Base-by-base conservation (phyloP, 768 basidiomycete species). In the Pholiota microspora region DNA sequence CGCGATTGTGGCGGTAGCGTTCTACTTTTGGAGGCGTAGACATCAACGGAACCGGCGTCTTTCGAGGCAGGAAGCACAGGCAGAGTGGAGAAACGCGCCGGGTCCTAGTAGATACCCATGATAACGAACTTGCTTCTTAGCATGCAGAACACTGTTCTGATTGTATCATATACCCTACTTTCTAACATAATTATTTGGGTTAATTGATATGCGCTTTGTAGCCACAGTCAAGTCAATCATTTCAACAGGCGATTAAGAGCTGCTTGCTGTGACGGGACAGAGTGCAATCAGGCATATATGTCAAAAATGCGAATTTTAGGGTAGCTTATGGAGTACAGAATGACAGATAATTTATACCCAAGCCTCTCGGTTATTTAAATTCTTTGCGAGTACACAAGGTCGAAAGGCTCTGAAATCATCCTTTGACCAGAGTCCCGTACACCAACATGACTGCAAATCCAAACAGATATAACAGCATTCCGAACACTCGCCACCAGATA, bases 1-100 rank as follows among this genome's bases (percentile, higher is more conserved):
- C n/a, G 54, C 57, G 2, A n/a, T 68, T 21, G 49, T 61, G 7
- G 52, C 59, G 7, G 27, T 65, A 1, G 54, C 47, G 2, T 71
- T 68, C 49, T 63, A 57, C 31, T 64, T 53, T 27, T 69, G 70
- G 67, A 66, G 56, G 49, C 61, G 62, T 24, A 60, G 67, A 16
- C 64, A 64, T 28, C 55, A 54, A 21, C 49, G 58, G 48, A 24
- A 55, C 9, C 50, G 50, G 21, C 13, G 38, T 32, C 46, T 48
- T 4, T 32, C 54, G n/a, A 57, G 51, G 47, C 36, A 55, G 24
- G 53, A 55, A 7, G 34, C 54, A 4, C 28, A 49, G 15, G 53
- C 61, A 28, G 58, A 57, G 2, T 57, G 61, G 61, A 21, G 40
- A 23, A 42, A 42, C 7, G 8, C 40, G n/a, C n/a, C n/a, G 7